Percentiles rank a stretch among this genome's conserved stretches.
These are phyloP conservation scores for Xylaria digitata DNA, from an alignment of 2,329 filamentous ascomycete genomes.

Conservation along the genomic window DNA sequence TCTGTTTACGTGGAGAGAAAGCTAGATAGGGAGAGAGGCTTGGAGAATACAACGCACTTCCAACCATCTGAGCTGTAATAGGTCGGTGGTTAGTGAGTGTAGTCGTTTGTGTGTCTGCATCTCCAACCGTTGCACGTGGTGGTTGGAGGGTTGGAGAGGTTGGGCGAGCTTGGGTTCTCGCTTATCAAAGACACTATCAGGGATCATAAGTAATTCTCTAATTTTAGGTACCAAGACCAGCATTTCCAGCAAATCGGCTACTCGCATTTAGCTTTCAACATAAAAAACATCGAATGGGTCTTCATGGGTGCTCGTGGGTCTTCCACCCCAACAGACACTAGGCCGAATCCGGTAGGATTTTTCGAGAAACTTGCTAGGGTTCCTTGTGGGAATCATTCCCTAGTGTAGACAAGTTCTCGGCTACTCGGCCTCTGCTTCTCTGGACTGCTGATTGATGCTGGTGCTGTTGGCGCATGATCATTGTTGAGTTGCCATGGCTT, in stretches of 20 bases:
- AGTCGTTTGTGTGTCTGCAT: slow-evolving; percentile 6
- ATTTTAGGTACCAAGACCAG: slow-evolving; percentile 32
- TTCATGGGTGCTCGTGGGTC: slow-evolving; percentile 6
- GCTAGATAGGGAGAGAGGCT: slow-evolving; percentile 2
- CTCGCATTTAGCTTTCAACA: slow-evolving; percentile 25
- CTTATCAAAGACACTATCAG: slow-evolving; percentile 24
- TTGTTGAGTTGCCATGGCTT: slow-evolving; percentile 2
- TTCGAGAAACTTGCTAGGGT: slow-evolving; percentile 38
- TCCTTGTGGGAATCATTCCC: slow-evolving; percentile 31
- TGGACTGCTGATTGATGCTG: not conserved
- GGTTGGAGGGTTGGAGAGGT: slow-evolving; percentile 15
- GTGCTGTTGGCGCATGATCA: slow-evolving; percentile 9
- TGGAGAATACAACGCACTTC: slow-evolving; percentile 7
- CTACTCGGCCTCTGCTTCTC: slow-evolving; percentile 29
- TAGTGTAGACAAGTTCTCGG: slow-evolving; percentile 21
- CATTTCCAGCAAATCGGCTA: slow-evolving; percentile 37
- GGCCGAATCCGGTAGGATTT: slow-evolving; percentile 34
- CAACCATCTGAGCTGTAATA: slow-evolving; percentile 12
- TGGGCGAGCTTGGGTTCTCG: slow-evolving; percentile 24
- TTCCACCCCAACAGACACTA: slow-evolving; percentile 26
- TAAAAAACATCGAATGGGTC: slow-evolving; percentile 20
- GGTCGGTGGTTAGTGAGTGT: not conserved
- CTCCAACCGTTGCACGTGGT: slow-evolving; percentile 29
- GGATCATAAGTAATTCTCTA: slow-evolving; percentile 33
- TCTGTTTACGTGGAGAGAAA: slow-evolving; percentile 3